Evolutionary conservation across 495 filamentous ascomycete species (phyloP).

Genomic region (Platismatia glauca): DNA sequence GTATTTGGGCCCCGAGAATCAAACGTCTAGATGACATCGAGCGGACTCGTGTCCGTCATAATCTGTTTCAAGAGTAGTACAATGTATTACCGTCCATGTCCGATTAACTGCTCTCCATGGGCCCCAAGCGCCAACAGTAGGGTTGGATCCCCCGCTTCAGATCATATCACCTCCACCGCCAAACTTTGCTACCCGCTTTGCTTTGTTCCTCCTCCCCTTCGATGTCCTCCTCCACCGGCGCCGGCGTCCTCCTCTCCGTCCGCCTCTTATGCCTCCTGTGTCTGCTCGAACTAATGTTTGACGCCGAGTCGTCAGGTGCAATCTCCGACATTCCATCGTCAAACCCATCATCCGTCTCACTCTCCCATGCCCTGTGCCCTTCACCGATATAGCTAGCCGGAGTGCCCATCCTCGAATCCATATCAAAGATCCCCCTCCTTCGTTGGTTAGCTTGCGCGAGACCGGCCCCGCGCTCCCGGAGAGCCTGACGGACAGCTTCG

Average conservation of each 20-base stretch:
- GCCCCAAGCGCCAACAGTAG: background rate
- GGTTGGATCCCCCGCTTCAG: no score
- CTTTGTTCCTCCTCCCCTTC: constrained; percentile 35
- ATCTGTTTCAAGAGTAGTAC: no score
- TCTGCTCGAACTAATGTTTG: constrained; percentile 74
- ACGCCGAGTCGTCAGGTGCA: constrained; percentile 61
- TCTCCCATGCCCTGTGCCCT: constrained; percentile 29
- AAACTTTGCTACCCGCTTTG: background rate
- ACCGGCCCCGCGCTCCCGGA: constrained; percentile 72
- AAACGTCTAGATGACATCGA: background rate
- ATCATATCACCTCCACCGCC: background rate
- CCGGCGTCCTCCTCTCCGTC: constrained; percentile 70
- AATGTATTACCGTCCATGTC: background rate
- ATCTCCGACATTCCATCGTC: constrained; percentile 32
- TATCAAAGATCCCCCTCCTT: constrained; percentile 42
- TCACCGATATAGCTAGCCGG: constrained; percentile 42
- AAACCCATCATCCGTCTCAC: constrained; percentile 52
- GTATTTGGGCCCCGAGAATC: background rate
- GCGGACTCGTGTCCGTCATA: background rate
- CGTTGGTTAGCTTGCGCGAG: constrained; percentile 69
- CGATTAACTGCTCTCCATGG: background rate
- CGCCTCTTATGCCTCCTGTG: constrained; percentile 59
- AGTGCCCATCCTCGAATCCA: constrained; percentile 49
- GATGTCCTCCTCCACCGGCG: constrained; percentile 76
- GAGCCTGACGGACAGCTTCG: constrained; percentile 65